phyloP scores from a whole-genome alignment of 352 stramenopile species.

The Saprolegnia diclina region DNA sequence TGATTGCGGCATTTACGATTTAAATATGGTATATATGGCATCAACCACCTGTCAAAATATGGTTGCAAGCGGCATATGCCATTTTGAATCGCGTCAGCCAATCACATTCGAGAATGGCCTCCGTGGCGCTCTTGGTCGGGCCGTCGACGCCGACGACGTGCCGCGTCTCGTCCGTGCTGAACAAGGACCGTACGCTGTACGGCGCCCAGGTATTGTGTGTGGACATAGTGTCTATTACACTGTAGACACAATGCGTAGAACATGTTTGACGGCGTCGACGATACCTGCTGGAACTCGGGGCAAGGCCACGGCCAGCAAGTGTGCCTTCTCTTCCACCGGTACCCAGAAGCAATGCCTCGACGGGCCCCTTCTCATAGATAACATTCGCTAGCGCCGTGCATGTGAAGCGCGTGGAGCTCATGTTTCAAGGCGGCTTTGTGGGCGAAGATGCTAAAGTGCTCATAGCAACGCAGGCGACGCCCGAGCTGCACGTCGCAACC shows the following conservation, averaged over 20 bases:
- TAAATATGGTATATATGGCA: too few species aligned
- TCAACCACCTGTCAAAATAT: too few species aligned
- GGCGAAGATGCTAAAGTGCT: constrained; percentile 52
- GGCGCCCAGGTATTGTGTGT: constrained; percentile 31
- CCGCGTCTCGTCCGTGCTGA: constrained; percentile 59
- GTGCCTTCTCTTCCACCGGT: constrained; percentile 53
- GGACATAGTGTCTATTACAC: background rate
- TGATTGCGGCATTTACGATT: too few species aligned
- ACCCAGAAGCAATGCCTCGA: background rate
- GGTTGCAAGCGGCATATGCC: background rate
- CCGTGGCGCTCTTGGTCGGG: constrained; percentile 17
- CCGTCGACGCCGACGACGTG: constrained; percentile 37
- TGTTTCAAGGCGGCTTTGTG: constrained; percentile 77
- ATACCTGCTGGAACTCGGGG: constrained; percentile 65
- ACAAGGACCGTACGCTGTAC: constrained; percentile 59
- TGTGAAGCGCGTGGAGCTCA: constrained; percentile 39
- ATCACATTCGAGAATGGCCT: background rate
- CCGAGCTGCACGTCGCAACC: background rate
- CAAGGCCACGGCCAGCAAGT: constrained; percentile 61
- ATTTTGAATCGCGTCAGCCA: background rate
- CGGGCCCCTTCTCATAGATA: background rate
- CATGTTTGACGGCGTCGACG: constrained; percentile 43
- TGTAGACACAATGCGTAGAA: constrained; percentile 26
- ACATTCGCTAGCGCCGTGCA: constrained; percentile 29
- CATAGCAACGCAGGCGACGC: constrained; percentile 23